phyloP scores from a whole-genome alignment of 768 basidiomycete genomes.

The Tulasnella sp. region DNA sequence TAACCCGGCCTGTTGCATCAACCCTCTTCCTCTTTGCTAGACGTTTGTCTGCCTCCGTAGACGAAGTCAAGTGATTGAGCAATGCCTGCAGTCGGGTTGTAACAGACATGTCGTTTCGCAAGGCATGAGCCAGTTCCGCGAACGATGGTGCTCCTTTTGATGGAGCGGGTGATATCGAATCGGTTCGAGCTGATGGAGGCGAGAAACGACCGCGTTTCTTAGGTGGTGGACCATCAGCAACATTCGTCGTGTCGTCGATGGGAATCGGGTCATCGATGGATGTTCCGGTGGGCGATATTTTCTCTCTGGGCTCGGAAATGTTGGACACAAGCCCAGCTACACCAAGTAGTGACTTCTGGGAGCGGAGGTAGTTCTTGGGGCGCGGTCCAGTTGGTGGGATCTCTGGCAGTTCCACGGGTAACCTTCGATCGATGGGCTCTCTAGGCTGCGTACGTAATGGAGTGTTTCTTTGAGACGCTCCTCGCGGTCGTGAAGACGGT shows the following conservation, averaged over 20 bases:
- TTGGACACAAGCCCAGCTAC: background rate
- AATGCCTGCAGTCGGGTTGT: background rate
- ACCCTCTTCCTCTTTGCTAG: background rate
- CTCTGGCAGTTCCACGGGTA: background rate
- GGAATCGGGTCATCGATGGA: background rate
- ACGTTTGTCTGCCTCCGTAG: background rate
- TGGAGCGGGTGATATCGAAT: too few relatives aligned
- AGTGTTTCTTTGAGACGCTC: background rate
- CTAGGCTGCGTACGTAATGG: too few relatives aligned
- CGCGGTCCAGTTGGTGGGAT: background rate
- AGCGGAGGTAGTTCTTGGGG: background rate
- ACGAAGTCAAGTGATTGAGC: background rate
- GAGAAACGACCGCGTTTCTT: background rate
- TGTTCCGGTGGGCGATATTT: background rate
- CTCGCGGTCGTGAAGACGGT: background rate
- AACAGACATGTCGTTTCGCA: background rate
- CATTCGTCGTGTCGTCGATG: background rate
- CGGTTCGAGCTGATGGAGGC: too few relatives aligned
- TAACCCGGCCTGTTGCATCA: slow-evolving; percentile 1
- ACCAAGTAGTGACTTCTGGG: background rate
- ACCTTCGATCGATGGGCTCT: too few relatives aligned
- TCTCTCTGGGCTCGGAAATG: background rate
- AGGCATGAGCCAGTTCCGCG: background rate
- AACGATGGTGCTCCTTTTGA: too few relatives aligned
- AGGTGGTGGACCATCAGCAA: background rate